Conservation (phyloP, 2,329 filamentous ascomycete species). For the Talaromyces islandicus region DNA sequence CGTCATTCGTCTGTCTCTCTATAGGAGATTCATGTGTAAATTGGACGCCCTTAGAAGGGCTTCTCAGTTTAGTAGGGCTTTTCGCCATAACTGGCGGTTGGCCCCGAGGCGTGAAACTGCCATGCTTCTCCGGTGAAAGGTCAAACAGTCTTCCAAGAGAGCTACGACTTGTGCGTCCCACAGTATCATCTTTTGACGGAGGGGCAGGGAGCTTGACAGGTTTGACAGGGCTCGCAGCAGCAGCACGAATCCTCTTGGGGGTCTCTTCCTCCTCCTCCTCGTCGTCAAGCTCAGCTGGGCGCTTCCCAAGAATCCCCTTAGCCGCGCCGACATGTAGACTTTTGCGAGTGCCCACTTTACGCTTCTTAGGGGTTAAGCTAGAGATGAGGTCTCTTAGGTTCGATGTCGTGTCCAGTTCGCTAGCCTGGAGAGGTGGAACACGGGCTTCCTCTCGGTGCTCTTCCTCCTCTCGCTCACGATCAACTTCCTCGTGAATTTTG, state of each 20-base stretch:
- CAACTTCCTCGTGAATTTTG: constrained; percentile 56
- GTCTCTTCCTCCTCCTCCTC: constrained; percentile 53
- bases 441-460: constrained; percentile 56
- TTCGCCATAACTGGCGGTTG: constrained; percentile 15
- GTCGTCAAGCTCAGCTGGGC: constrained; percentile 66
- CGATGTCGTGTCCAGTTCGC: constrained; percentile 57
- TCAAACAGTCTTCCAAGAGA: constrained; percentile 38
- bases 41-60: constrained; percentile 31
- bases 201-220: constrained; percentile 64
- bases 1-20: constrained; percentile 38
- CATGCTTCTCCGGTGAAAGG: constrained; percentile 28
- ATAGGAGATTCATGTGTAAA: constrained; percentile 23
- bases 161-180: constrained; percentile 51
- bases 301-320: constrained; percentile 66
- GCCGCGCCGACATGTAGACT: constrained; percentile 72
- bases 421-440: constrained; percentile 39
- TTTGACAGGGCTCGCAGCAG: constrained; percentile 70
- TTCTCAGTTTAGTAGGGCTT: constrained; percentile 21
- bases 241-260: constrained; percentile 63
- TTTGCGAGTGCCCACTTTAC: constrained; percentile 61
- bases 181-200: constrained; percentile 60
- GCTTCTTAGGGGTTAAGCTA: constrained; percentile 71
- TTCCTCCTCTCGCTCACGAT: constrained; percentile 57
- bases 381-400: constrained; percentile 73
- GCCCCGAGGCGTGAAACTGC: constrained; percentile 49